Evolutionary conservation across 1,139 yeast species (phyloP).

Genomic region (Geotrichum candidum): DNA sequence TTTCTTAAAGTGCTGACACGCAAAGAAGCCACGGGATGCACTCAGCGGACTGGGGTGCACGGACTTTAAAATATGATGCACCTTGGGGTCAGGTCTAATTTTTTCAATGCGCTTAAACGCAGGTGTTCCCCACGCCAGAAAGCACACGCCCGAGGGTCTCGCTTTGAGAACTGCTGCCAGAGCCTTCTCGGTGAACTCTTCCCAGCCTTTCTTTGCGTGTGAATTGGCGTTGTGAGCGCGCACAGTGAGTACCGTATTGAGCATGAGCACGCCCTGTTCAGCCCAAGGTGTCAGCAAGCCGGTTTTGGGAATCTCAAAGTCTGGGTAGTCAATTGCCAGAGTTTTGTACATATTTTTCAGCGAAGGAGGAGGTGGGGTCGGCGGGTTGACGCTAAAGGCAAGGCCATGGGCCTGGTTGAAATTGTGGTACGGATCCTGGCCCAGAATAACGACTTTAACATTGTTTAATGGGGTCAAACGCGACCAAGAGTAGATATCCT

Average conservation of each 20-base stretch:
- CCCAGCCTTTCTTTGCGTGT: conserved; percentile 93
- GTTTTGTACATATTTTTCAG: conserved; percentile 81
- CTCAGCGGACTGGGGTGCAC: conserved; percentile 96
- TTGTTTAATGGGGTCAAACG: conserved; percentile 70
- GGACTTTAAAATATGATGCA: conserved; percentile 50
- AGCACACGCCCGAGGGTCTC: conserved; percentile 52
- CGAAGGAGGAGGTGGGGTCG: conserved; percentile 86
- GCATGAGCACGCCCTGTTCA: conserved; percentile 73
- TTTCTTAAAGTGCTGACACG: conserved; percentile 59
- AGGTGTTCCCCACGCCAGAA: conserved; percentile 93
- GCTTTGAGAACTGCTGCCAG: conserved; percentile 46
- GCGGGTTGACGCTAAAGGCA: conserved; percentile 85
- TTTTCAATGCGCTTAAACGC: conserved; percentile 68
- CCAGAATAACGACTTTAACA: conserved; percentile 75
- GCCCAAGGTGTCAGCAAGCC: conserved; percentile 88
- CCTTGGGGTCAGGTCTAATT: conserved; percentile 34
- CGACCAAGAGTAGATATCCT: conserved; percentile 90
- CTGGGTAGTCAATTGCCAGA: conserved; percentile 64
- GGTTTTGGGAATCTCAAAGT: conserved; percentile 51
- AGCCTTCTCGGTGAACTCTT: conserved; percentile 71
- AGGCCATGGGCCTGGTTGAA: conserved; percentile 91
- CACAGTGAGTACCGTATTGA: conserved; percentile 87
- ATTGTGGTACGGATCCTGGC: conserved; percentile 97
- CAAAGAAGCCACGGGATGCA: conserved; percentile 79
- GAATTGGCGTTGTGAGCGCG: conserved; percentile 92